Evolutionary conservation across 1,284 basidiomycete species (phyloP), one percentile per base, ranked within the genome.

Genomic region (Pseudomicrostroma phylloplanum): DNA sequence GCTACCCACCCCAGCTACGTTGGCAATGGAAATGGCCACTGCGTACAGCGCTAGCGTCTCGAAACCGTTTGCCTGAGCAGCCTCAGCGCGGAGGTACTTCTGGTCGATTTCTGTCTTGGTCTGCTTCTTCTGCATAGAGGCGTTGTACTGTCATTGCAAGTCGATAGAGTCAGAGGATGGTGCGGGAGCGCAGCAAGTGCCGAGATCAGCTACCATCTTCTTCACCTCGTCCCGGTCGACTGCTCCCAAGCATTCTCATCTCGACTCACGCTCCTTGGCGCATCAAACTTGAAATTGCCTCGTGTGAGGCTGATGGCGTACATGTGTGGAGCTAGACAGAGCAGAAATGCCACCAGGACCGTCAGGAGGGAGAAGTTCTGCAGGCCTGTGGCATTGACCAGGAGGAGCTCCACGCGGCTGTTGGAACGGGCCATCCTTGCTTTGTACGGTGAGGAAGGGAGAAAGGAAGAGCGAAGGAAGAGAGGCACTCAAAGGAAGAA

Each of bases 291-390:
- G 30, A 59, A 57, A 21, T 49, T 25, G 30, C 23, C 55, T 9
- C 36, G 21, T 3, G 21, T 57, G 1, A 49, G 43, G 40, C 1
- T 12, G 60, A 66, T 26, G 40, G 64, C 64, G 36, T 57, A 67
- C 55, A 67, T 46, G 26, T 67, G 65, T 19, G 64, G 23, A 15
- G 36, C 40, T 41, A 67, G 56, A 40, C 39, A 19, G 1, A 57
- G 9, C 2, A 49, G 46, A 57, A 60, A 67, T 12, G 56, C 49
- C 11, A 51, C 58, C 3, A 65, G 67, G 21, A 68, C 55, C n/a
- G 65, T 46, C 57, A 64, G 65, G 40, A 68, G 51, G 8, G 67
- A 64, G 56, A 57, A 62, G 63, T 68, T 68, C 57, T 26, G 46
- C 4, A 48, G 46, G n/a, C 46, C 46, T 4, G 46, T 48, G 46